phyloP scores from a whole-genome alignment of 1,284 basidiomycete species.

The Kalmanozyma brasiliensis region DNA sequence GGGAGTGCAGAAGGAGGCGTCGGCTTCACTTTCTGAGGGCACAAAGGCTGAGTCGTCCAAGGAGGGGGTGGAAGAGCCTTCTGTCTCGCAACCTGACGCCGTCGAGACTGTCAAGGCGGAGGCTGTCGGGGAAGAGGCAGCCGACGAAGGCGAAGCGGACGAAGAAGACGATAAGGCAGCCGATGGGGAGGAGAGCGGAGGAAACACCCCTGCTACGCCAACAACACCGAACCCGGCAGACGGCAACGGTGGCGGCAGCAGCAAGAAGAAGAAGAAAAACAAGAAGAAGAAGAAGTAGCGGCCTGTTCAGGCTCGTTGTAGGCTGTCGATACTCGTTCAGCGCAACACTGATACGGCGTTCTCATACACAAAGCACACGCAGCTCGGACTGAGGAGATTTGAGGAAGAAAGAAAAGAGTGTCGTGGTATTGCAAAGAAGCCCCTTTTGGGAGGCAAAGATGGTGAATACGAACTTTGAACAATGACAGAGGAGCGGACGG shows the following conservation, averaged over 20 bases:
- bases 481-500: conserved; percentile 6
- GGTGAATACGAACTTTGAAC: conserved; percentile 20
- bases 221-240: conserved; percentile 21
- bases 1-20: too few relatives aligned
- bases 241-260: conserved; percentile 1
- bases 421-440: conserved; percentile 32
- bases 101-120: conserved; percentile 2
- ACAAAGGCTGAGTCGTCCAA: too few relatives aligned
- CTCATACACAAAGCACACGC: neutral
- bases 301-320: too few relatives aligned
- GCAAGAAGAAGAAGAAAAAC: conserved; percentile 26
- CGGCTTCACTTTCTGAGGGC: too few relatives aligned
- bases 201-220: conserved; percentile 15
- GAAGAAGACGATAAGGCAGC: conserved; percentile 9
- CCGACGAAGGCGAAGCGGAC: conserved; percentile 12
- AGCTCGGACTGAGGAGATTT: neutral
- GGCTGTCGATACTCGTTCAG: too few relatives aligned
- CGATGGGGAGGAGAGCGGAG: conserved; percentile 17
- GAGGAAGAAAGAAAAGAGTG: conserved; percentile 12
- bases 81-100: neutral
- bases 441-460: conserved; percentile 2
- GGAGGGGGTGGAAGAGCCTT: neutral
- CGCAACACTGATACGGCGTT: neutral
- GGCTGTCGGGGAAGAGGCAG: conserved; percentile 6
- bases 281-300: conserved; percentile 47